phyloP scores from a whole-genome alignment of 1,139 yeast species.

The Groenewaldozyma sp. region DNA sequence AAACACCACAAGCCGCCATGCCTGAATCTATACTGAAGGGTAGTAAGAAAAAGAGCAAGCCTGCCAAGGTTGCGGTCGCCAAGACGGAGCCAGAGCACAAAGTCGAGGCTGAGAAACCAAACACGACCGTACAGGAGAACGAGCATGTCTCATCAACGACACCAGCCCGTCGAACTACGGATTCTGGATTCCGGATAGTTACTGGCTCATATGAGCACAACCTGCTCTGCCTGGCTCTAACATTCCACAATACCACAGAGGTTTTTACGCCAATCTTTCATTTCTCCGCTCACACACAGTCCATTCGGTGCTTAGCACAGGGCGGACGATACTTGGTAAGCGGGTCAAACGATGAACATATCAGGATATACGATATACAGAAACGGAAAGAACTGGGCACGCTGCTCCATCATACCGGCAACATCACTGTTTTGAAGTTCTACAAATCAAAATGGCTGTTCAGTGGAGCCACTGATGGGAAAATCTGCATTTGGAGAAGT shows the following conservation, averaged over 20 bases:
- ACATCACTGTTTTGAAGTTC: constrained; percentile 68
- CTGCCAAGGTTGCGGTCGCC: not conserved
- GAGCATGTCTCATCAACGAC: too few relatives aligned
- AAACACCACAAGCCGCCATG: too few relatives aligned
- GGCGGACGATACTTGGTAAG: constrained; percentile 83
- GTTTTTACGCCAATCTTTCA: constrained; percentile 90
- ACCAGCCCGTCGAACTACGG: not conserved
- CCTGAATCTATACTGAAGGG: not conserved
- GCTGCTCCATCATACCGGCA: constrained; percentile 80
- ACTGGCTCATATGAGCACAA: constrained; percentile 97
- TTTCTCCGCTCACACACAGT: constrained; percentile 86
- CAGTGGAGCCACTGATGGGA: constrained; percentile 88
- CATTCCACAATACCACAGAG: constrained; percentile 40
- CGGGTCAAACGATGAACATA: constrained; percentile 95
- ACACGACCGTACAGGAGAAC: too few relatives aligned
- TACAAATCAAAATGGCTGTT: constrained; percentile 69
- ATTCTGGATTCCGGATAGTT: constrained; percentile 55
- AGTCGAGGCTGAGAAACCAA: not conserved
- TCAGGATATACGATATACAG: constrained; percentile 86
- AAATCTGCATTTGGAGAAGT: constrained; percentile 85
- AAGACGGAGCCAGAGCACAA: not conserved
- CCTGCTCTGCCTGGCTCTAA: constrained; percentile 69
- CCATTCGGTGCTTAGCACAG: constrained; percentile 75
- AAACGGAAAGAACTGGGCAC: constrained; percentile 93
- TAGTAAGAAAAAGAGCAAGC: too few relatives aligned